Evolutionary conservation across 2,329 filamentous ascomycete species (phyloP), one percentile per base, ranked within the genome.

Genomic region (Botrytis paeoniae): DNA sequence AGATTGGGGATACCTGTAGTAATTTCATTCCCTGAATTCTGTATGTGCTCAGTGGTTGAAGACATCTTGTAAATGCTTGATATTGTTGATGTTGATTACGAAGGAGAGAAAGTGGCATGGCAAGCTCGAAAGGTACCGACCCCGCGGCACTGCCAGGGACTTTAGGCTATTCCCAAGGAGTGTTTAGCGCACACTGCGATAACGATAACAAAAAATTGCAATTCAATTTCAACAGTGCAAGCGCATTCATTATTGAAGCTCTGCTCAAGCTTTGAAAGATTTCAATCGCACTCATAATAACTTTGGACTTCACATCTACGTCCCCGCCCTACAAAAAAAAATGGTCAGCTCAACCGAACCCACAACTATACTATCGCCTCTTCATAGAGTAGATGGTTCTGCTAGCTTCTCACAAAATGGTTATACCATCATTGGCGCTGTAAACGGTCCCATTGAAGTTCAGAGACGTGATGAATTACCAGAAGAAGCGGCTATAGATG

Each of bases 371-470:
- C 81, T 91, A 18, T 87, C 87, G 43, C 86, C 86, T 76, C 86
- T 97, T 4, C 86, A 89, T 74, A 91, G 91, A 75, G 88, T 93
- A 39, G 93, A 97, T 81, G 93, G 93, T 75, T 97, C 94, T 65
- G 92, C 92, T 18, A 91, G 89, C 16, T 94, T 93, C 81, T 89
- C 92, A 3, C 87, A 91, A 78, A 86, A 89, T 73, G 93, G 94
- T 66, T 97, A 94, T 82, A 91, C 91, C 62, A 88, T 98, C 76
- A 89, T 97, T 71, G 93, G 92, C 72, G 91, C 93, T 22, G 94
- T 97, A 77, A 98, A 97, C 83, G 96, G 95, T 0, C 96, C 96
- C 25, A 89, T 98, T 77, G 96, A 99, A 84, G 93, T 95, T 25
- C 90, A 91, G 78, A 89, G 95, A 79, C 90, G 93, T 79, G 95